Evolutionary conservation across 352 stramenopile genomes (phyloP).

Genomic region (Globisporangium radiosum): DNA sequence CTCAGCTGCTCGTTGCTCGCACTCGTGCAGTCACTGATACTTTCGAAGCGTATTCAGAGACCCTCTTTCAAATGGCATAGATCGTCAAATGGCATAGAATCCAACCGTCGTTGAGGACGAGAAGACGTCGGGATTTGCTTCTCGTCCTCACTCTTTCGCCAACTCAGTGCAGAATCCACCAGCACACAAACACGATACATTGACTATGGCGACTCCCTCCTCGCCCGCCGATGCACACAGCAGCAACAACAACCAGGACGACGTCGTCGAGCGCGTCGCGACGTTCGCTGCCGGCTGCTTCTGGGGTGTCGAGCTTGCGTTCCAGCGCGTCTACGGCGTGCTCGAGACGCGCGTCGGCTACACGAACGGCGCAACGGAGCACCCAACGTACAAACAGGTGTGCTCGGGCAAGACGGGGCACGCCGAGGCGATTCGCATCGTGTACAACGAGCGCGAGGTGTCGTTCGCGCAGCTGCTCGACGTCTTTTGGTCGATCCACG

Average conservation of each 20-base stretch:
- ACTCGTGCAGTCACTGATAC: neutral
- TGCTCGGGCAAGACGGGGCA: slow-evolving; percentile 92
- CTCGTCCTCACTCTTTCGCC: neutral
- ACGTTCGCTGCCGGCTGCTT: slow-evolving; percentile 98
- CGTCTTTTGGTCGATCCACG: slow-evolving; percentile 87
- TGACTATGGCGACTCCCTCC: too few relatives aligned
- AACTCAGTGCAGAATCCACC: neutral
- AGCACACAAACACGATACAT: too few relatives aligned
- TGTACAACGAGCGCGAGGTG: slow-evolving; percentile 88
- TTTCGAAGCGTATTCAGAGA: neutral
- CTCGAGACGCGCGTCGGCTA: slow-evolving; percentile 89
- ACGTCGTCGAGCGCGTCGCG: slow-evolving; percentile 33
- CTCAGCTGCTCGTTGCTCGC: too few relatives aligned
- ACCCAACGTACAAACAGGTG: slow-evolving; percentile 95
- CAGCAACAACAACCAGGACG: slow-evolving; percentile 7
- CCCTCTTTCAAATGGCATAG: neutral
- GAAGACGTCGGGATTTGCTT: too few relatives aligned
- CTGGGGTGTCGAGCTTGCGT: slow-evolving; percentile 95
- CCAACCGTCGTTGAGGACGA: neutral
- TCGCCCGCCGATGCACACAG: neutral
- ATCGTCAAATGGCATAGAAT: neutral
- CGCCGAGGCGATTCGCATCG: slow-evolving; percentile 91
- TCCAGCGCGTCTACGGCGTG: slow-evolving; percentile 94
- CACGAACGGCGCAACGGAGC: slow-evolving; percentile 61
- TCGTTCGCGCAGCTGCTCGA: slow-evolving; percentile 72